Evolutionary conservation across 2,329 filamentous ascomycete species (phyloP).

Genomic region (Claviceps paspali): DNA sequence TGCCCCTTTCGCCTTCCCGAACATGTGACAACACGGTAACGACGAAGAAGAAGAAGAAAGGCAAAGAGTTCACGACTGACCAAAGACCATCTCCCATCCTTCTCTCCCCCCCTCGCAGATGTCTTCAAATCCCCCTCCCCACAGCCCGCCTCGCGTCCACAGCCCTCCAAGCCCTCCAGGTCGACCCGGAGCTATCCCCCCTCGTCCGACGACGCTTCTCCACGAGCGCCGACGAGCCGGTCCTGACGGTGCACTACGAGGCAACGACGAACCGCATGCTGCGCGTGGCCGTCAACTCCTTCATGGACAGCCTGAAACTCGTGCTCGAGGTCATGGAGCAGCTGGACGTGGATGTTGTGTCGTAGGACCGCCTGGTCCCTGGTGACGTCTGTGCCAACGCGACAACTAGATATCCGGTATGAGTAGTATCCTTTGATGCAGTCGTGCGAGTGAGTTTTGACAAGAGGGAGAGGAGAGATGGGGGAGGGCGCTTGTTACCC

Average conservation of each 20-base stretch:
- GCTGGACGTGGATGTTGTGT: constrained; percentile 71
- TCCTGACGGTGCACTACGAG: constrained; percentile 62
- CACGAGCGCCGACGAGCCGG: constrained; percentile 28
- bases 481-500: no score
- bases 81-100: no score
- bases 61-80: no score
- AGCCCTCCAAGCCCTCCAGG: constrained; percentile 59
- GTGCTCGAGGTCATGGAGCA: constrained; percentile 84
- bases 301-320: constrained; percentile 78
- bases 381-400: no score
- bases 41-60: neutral
- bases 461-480: no score
- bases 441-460: no score
- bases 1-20: no score
- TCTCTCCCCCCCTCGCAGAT: constrained; percentile 29
- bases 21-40: no score
- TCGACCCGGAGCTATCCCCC: constrained; percentile 80
- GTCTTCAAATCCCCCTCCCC: constrained; percentile 67
- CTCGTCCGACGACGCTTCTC: constrained; percentile 61
- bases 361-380: no score
- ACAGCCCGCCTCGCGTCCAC: constrained; percentile 61
- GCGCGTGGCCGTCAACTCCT: constrained; percentile 87
- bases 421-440: no score
- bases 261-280: constrained; percentile 95
- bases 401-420: no score